phyloP scores from a whole-genome alignment of 2,329 filamentous ascomycete genomes.

The Penicillium sp. region DNA sequence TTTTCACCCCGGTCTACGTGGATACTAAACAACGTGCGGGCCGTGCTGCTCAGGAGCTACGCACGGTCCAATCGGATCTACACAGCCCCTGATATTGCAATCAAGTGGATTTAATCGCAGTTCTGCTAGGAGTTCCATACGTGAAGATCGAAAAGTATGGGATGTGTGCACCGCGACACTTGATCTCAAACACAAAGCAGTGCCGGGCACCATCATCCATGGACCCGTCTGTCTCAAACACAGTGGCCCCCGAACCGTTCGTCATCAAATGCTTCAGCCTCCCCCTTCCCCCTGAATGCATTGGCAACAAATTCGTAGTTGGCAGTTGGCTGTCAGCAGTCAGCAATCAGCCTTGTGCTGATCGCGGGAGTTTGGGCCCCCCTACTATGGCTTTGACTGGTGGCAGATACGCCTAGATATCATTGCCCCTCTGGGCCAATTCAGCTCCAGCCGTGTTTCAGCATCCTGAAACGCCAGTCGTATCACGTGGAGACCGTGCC shows the following conservation, averaged over 20 bases:
- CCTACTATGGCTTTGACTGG: background rate
- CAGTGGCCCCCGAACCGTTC: background rate
- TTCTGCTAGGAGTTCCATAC: background rate
- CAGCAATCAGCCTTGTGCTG: background rate
- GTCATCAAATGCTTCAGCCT: background rate
- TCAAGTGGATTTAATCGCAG: background rate
- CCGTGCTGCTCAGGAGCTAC: conserved; percentile 6
- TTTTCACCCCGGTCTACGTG: background rate
- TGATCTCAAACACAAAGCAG: background rate
- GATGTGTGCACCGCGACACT: no score
- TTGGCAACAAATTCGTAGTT: background rate
- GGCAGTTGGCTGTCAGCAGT: no score
- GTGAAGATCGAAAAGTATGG: background rate
- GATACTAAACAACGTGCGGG: conserved; percentile 15
- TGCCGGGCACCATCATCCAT: conserved; percentile 1
- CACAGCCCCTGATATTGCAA: conserved; percentile 1
- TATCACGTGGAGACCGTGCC: conserved; percentile 9
- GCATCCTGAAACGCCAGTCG: conserved; percentile 13
- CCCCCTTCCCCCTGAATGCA: conserved; percentile 1
- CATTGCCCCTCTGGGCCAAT: background rate
- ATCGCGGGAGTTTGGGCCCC: background rate
- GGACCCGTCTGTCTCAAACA: conserved; percentile 16
- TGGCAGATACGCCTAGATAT: background rate
- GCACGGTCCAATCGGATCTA: conserved; percentile 11
- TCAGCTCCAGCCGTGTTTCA: conserved; percentile 10